These are phyloP conservation scores for Fagopyrum tataricum DNA, from an alignment of 148 eudicot genomes.

Conservation along the genomic window DNA sequence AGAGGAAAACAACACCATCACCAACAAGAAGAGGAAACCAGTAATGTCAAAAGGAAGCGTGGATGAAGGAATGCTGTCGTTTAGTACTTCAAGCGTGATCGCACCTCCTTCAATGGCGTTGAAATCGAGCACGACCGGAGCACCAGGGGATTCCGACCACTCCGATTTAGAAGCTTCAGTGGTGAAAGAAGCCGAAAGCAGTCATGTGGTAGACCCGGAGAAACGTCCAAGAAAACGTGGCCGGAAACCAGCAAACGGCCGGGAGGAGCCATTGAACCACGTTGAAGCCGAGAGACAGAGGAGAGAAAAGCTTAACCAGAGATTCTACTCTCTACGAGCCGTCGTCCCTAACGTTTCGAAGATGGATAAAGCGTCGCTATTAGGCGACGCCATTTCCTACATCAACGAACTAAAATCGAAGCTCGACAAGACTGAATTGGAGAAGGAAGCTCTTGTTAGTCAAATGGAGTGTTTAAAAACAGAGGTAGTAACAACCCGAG, in stretches of 20 bases:
- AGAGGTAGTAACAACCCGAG: conserved; percentile 32
- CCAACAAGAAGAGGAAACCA: conserved; percentile 43
- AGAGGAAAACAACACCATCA: conserved; percentile 30
- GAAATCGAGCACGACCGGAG: conserved; percentile 27
- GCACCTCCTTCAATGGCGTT: conserved; percentile 33
- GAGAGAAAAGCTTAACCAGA: conserved; percentile 87
- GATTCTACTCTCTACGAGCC: conserved; percentile 74
- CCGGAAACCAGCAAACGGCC: conserved; percentile 87
- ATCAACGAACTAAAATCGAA: conserved; percentile 68
- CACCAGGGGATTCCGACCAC: conserved; percentile 54
- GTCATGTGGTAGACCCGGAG: conserved; percentile 41
- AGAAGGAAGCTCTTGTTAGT: conserved; percentile 40
- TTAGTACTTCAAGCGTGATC: conserved; percentile 50
- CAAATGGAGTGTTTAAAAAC: conserved; percentile 46
- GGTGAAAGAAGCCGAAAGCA: conserved; percentile 56
- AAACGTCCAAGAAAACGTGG: conserved; percentile 77
- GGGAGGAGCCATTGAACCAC: conserved; percentile 91
- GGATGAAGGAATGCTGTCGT: conserved; percentile 79
- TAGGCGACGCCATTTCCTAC: conserved; percentile 83
- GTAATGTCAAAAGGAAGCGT: conserved; percentile 41
- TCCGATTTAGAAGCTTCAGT: conserved; percentile 84
- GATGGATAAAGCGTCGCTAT: conserved; percentile 91
- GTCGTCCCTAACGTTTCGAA: conserved; percentile 95
- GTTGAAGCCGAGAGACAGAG: conserved; percentile 96
- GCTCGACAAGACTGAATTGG: conserved; percentile 34